Evolutionary conservation across 768 basidiomycete genomes (phyloP), one percentile per base, ranked within the genome.

Genomic region (Cubamyces lactineus): DNA sequence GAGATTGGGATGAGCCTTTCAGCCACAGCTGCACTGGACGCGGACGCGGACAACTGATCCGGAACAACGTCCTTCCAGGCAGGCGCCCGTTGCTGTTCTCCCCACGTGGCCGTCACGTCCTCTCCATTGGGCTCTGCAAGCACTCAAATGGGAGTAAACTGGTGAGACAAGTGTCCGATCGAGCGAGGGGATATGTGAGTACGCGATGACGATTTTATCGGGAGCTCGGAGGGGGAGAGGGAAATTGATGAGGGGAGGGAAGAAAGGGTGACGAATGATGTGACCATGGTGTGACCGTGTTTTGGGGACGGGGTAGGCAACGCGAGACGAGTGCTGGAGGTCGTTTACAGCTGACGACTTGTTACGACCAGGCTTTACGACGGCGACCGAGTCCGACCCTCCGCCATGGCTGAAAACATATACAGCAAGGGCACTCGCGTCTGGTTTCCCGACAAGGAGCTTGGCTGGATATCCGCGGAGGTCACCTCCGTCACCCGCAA

Each of bases 401-500:
- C 53, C 47, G 16, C 67, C 75, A 93, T 93, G 91, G 89, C 91
- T 74, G 91, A 93, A 80, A 92, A 92, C 80, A 90, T 92, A 72
- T 93, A 92, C 80, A 90, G 87, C 83, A 92, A 89, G 76, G 91
- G 91, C 64, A 92, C 91, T 65, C 83, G 91, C 69, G 91, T 92
- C 72, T 93, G 91, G 94, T 94, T 96, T 71, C 86, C 93, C 66
- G 94, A 96, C 80, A 94, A 92, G 76, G 94, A 96, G 64, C 86
- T 89, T 67, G 94, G 93, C 64, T 97, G 95, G 95, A 83, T 96
- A 68, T 92, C 92, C 45, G 95, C 89, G 61, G 91, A 94, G 75
- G 92, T 96, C 64, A 79, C 81, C 54, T 79, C 80, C 41, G 85
- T 85, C 63, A 79, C 81, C 61, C 89, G 86, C 73, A 81, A 81